A percentile compares a stretch with the other conserved stretches of the same genome.
phyloP scores from a whole-genome alignment of 176 grass and related monocot species.

The Raddia distichophylla region DNA sequence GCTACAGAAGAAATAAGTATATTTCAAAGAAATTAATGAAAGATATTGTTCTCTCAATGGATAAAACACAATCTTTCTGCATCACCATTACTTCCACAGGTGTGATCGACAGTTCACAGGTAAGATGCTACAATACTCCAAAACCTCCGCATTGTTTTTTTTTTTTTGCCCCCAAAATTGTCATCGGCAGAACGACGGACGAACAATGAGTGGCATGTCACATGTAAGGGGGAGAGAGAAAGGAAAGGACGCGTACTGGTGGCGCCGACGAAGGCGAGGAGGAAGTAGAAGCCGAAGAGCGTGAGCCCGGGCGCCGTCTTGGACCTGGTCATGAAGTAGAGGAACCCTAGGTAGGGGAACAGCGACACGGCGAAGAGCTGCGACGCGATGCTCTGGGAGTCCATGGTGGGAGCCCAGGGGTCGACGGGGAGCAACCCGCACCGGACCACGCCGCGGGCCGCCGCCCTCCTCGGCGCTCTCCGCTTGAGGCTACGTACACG shows the following conservation, averaged over 20 bases:
- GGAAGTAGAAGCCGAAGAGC: slow-evolving; percentile 96
- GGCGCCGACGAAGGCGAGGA: slow-evolving; percentile 89
- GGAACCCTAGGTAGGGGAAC: slow-evolving; percentile 88
- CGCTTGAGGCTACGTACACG: neutral
- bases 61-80: neutral
- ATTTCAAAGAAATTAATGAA: too few species aligned
- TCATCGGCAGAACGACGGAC: neutral
- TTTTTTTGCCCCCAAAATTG: neutral
- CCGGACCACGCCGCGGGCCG: neutral
- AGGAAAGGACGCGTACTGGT: slow-evolving; percentile 57
- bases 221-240: neutral
- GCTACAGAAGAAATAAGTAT: too few species aligned
- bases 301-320: slow-evolving; percentile 81
- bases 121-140: neutral
- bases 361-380: slow-evolving; percentile 95
- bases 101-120: neutral
- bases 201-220: neutral
- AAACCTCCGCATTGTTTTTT: neutral
- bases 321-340: slow-evolving; percentile 88
- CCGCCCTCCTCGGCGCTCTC: slow-evolving; percentile 14
- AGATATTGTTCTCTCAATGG: neutral
- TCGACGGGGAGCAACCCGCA: slow-evolving; percentile 83
- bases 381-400: slow-evolving; percentile 84
- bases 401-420: slow-evolving; percentile 81
- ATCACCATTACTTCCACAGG: neutral